Evolutionary conservation across 345 rosid genomes (phyloP).

Genomic region (Melaleuca quinquenervia): DNA sequence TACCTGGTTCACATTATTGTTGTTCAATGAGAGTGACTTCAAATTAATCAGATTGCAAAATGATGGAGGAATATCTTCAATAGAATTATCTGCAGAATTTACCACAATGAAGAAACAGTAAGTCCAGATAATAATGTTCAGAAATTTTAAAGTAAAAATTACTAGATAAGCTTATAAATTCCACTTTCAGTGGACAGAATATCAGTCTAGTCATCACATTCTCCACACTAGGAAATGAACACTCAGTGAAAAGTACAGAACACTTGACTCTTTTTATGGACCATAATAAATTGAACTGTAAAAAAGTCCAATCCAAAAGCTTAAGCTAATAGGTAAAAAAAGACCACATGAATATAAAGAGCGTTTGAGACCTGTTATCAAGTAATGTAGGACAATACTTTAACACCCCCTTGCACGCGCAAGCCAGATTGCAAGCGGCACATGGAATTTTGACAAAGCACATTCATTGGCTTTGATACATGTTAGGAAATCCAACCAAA

Average conservation of each 20-base stretch:
- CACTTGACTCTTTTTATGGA: not conserved
- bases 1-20: constrained; percentile 74
- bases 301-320: too few species aligned
- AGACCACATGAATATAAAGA: too few species aligned
- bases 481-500: too few species aligned
- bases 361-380: too few species aligned
- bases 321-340: too few species aligned
- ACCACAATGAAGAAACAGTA: constrained; percentile 5
- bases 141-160: not conserved
- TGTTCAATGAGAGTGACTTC: constrained; percentile 66
- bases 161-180: not conserved
- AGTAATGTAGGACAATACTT: too few species aligned
- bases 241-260: not conserved
- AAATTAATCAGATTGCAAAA: constrained; percentile 69
- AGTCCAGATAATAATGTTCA: not conserved
- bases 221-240: not conserved
- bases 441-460: too few species aligned
- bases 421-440: too few species aligned
- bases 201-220: not conserved
- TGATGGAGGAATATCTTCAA: constrained; percentile 76
- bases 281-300: not conserved
- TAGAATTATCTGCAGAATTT: constrained; percentile 61
- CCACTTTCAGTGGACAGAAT: not conserved
- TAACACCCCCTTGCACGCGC: too few species aligned
- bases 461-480: too few species aligned